Evolutionary conservation across 2,329 filamentous ascomycete species (phyloP), one percentile per base, ranked within the genome.

Genomic region (Neonectria coccinea): DNA sequence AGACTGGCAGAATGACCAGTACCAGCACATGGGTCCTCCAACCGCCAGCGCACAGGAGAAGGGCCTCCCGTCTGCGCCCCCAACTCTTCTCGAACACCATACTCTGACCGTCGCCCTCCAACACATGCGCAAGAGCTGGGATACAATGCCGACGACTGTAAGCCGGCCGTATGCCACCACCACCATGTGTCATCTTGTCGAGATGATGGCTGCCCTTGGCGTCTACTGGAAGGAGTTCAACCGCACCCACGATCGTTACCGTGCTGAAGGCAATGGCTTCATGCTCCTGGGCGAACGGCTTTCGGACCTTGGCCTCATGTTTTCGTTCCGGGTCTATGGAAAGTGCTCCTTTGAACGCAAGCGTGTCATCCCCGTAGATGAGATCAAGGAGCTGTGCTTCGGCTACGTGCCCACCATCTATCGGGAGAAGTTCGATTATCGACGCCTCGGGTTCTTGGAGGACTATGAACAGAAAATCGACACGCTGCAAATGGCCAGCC

Each of bases 161-260:
- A 80, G 77, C 39, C 83, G 83, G 39, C 84, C 84, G 0, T 86
- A 85, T 54, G 84, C 84, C 3, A 86, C 83, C 0, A 86, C 82
- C 0, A 84, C 85, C n/a, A 84, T 87, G 64, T 86, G 82, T 59
- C 85, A 87, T 67, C 73, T 87, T 4, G 75, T 88, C 31, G 85
- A 87, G 77, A 83, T 87, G 64, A 79, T 84, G 27, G 84, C 84
- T 5, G 82, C 84, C 62, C 76, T 88, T 16, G 85, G 86, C 8
- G 79, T 89, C 8, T 82, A 89, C 74, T 89, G 86, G 86, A 86
- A 84, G 66, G 83, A 85, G 58, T 88, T 88, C 67, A 84, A 88
- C 68, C 79, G 84, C 36, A 81, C 75, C 9, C 76, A 75, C 12
- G 83, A 87, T 67, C 81, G 82, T 18, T 84, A 87, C 54, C 82